phyloP scores from a whole-genome alignment of 306 rosid genomes.

The Urtica urens region DNA sequence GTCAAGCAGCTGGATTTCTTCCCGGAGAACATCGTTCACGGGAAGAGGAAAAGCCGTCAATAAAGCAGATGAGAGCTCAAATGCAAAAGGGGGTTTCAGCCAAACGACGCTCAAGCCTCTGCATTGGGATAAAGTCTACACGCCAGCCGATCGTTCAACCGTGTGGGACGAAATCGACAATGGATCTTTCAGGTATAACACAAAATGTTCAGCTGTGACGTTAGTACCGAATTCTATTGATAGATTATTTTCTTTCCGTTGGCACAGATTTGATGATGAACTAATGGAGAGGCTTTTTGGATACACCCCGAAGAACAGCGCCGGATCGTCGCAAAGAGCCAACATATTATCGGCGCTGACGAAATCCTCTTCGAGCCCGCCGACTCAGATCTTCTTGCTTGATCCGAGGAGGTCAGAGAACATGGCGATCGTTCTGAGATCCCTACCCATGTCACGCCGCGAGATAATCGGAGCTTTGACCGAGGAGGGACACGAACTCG shows the following conservation, averaged over 20 bases:
- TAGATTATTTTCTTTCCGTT: too few relatives aligned
- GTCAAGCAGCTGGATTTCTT: slow-evolving; percentile 22
- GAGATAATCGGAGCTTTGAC: slow-evolving; percentile 51
- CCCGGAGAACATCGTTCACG: slow-evolving; percentile 31
- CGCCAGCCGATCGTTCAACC: slow-evolving; percentile 65
- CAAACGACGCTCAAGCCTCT: slow-evolving; percentile 62
- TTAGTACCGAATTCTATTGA: neutral
- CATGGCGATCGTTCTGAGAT: slow-evolving; percentile 62
- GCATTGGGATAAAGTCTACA: slow-evolving; percentile 85
- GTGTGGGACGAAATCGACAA: slow-evolving; percentile 80
- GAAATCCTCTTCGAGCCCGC: slow-evolving; percentile 25
- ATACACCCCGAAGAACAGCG: slow-evolving; percentile 25
- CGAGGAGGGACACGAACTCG: slow-evolving; percentile 63
- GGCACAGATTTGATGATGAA: slow-evolving; percentile 66
- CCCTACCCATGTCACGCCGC: slow-evolving; percentile 41
- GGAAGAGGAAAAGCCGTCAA: slow-evolving; percentile 27
- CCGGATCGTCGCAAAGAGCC: slow-evolving; percentile 29
- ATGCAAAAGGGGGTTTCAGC: slow-evolving; percentile 12
- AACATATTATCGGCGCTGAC: slow-evolving; percentile 19
- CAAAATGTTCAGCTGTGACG: too few relatives aligned
- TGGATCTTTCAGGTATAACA: slow-evolving; percentile 63
- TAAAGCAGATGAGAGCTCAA: slow-evolving; percentile 27
- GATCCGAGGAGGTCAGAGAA: slow-evolving; percentile 70
- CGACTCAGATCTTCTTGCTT: slow-evolving; percentile 49
- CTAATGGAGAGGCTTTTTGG: slow-evolving; percentile 77